A percentile compares a stretch with the other conserved stretches of the same genome.
phyloP scores from a whole-genome alignment of 2,329 filamentous ascomycete genomes.

The Beauveria varroae region DNA sequence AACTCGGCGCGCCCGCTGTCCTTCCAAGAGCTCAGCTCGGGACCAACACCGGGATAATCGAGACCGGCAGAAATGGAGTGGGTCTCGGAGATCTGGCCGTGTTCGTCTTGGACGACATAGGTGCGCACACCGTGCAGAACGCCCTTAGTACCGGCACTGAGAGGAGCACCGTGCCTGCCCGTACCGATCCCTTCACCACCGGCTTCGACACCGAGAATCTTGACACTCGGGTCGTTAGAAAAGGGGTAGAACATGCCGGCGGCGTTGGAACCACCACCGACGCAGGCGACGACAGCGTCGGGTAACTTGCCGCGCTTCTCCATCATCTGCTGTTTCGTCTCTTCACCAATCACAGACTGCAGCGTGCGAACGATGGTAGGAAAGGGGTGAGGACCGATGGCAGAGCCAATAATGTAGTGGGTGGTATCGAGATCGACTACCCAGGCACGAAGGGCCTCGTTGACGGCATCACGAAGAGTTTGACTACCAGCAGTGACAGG shows the following conservation, averaged over 20 bases:
- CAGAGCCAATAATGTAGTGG: slow-evolving; percentile 96
- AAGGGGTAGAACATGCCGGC: slow-evolving; percentile 99
- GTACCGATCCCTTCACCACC: slow-evolving; percentile 91
- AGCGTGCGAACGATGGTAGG: slow-evolving; percentile 96
- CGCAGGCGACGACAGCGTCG: slow-evolving; percentile 92
- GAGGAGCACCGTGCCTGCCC: slow-evolving; percentile 74
- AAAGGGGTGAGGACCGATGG: slow-evolving; percentile 96
- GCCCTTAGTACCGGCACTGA: slow-evolving; percentile 79
- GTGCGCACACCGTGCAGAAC: slow-evolving; percentile 94
- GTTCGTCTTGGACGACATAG: slow-evolving; percentile 85
- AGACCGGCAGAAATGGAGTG: slow-evolving; percentile 95
- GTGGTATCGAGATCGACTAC: slow-evolving; percentile 87
- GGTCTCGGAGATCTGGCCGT: slow-evolving; percentile 90
- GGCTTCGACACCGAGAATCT: slow-evolving; percentile 88
- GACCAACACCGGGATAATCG: slow-evolving; percentile 94
- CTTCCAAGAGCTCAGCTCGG: slow-evolving; percentile 89
- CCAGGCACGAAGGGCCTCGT: slow-evolving; percentile 92
- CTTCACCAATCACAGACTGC: slow-evolving; percentile 91
- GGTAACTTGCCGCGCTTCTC: slow-evolving; percentile 81
- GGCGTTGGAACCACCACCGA: slow-evolving; percentile 91
- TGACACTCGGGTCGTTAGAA: slow-evolving; percentile 73
- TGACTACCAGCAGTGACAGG: slow-evolving; percentile 85
- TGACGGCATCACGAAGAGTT: slow-evolving; percentile 81
- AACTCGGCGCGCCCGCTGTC: slow-evolving; percentile 81
- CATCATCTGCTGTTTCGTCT: slow-evolving; percentile 89